A percentile compares a stretch with the other conserved stretches of the same genome.
These are phyloP conservation scores for Cicer pinnatifidum DNA, from an alignment of 306 rosid species.

Conservation along the genomic window DNA sequence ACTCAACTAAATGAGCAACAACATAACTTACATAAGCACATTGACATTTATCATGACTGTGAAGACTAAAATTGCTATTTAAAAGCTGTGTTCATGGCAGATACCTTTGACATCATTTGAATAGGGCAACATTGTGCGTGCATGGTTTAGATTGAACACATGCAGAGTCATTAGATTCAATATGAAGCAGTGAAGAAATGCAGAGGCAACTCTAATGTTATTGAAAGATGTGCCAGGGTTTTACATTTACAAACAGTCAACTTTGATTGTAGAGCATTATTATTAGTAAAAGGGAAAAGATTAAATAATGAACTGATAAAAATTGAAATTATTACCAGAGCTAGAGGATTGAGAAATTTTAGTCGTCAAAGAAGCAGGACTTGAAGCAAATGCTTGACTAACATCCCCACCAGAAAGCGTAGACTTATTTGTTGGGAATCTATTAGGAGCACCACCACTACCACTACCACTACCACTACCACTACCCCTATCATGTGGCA, in stretches of 20 bases:
- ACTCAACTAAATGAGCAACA: slow-evolving; percentile 10
- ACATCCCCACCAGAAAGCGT: slow-evolving; percentile 56
- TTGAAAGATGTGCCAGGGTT: neutral
- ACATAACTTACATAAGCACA: neutral
- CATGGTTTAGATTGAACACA: slow-evolving; percentile 13
- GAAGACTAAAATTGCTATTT: slow-evolving; percentile 2
- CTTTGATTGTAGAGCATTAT: slow-evolving; percentile 20
- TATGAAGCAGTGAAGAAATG: slow-evolving; percentile 18
- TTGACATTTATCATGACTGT: neutral
- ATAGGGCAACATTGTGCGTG: neutral
- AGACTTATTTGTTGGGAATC: slow-evolving; percentile 65
- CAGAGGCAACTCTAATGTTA: slow-evolving; percentile 33
- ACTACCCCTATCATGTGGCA: slow-evolving; percentile 80
- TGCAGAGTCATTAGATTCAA: neutral
- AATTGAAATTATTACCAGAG: slow-evolving; percentile 58
- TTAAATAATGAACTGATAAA: slow-evolving; percentile 38
- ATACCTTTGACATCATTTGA: neutral
- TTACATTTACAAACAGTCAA: slow-evolving; percentile 11
- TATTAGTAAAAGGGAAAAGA: slow-evolving; percentile 37
- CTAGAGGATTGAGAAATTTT: slow-evolving; percentile 56
- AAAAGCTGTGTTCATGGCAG: slow-evolving; percentile 3
- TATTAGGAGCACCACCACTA: slow-evolving; percentile 65
- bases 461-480: slow-evolving; percentile 60
- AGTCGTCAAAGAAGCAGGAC: slow-evolving; percentile 59
- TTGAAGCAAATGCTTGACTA: slow-evolving; percentile 69